Evolutionary conservation across 192 early-diverging fungal genomes (phyloP).

Genomic region (Mortierella antarctica): DNA sequence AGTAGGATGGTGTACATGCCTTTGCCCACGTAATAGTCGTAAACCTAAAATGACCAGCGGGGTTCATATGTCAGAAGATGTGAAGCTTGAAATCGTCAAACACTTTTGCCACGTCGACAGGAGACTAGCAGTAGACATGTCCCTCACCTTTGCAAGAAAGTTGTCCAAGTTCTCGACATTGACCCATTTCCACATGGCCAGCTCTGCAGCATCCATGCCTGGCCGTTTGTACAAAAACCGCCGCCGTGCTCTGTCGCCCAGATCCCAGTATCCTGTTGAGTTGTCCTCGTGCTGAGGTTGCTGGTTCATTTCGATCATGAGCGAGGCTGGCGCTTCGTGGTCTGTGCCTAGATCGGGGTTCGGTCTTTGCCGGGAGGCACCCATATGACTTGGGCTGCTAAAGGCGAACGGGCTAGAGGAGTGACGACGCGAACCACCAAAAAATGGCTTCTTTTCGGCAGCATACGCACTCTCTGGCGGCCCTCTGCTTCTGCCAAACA

Average conservation of each 20-base stretch:
- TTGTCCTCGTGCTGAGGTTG: conserved; percentile 32
- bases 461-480: background rate
- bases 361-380: background rate
- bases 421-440: conserved; percentile 1
- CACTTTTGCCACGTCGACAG: background rate
- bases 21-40: conserved; percentile 90
- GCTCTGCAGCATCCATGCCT: conserved; percentile 62
- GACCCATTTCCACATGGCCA: conserved; percentile 84
- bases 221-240: conserved; percentile 48
- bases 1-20: conserved; percentile 88
- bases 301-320: conserved; percentile 70
- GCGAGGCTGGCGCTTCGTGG: conserved; percentile 70
- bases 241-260: conserved; percentile 22
- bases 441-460: conserved; percentile 8
- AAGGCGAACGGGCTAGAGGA: conserved; percentile 14
- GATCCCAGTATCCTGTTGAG: conserved; percentile 28
- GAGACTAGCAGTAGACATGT: background rate
- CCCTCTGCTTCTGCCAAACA: conserved; percentile 4
- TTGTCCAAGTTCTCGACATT: conserved; percentile 88
- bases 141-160: conserved; percentile 68
- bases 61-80: background rate
- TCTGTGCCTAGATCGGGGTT: conserved; percentile 48
- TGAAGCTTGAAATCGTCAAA: background rate
- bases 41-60: conserved; percentile 60
- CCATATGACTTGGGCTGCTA: background rate